Conservation (phyloP, 2,329 filamentous ascomycete species). For the Alternaria incomplexa region DNA sequence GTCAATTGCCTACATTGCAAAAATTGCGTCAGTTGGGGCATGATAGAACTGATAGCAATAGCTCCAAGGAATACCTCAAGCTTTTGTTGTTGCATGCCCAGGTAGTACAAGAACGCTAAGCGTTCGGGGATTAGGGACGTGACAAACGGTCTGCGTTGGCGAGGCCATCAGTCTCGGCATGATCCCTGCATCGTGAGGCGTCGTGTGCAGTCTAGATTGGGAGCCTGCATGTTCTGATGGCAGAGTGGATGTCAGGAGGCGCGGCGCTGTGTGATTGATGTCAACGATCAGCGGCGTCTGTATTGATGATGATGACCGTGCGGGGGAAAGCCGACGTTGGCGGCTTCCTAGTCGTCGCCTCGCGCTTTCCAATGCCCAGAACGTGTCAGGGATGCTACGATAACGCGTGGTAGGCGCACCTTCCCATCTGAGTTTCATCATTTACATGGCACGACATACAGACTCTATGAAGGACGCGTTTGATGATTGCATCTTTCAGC, state of each 20-base stretch:
- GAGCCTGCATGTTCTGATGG: not conserved
- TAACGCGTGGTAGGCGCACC: not conserved
- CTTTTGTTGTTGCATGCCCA: not conserved
- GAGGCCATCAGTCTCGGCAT: not conserved
- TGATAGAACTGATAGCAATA: not conserved
- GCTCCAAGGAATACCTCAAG: not conserved
- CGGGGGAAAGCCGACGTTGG: not conserved
- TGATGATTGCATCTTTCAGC: not conserved
- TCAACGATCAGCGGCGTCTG: not conserved
- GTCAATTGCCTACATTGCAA: not conserved
- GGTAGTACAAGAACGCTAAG: not conserved
- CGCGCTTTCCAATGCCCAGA: conserved; percentile 1
- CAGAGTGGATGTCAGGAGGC: not conserved
- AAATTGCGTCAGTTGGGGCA: not conserved
- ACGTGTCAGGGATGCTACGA: not conserved
- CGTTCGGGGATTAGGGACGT: not conserved
- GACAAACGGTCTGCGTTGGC: not conserved
- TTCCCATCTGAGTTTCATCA: not conserved
- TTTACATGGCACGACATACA: not conserved
- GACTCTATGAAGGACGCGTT: not conserved
- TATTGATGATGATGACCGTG: not conserved
- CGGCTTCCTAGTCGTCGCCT: conserved; percentile 1
- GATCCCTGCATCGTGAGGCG: not conserved
- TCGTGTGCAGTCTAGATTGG: not conserved
- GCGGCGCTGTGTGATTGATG: not conserved